Evolutionary conservation across 495 filamentous ascomycete genomes (phyloP).

Genomic region (Evernia prunastri): DNA sequence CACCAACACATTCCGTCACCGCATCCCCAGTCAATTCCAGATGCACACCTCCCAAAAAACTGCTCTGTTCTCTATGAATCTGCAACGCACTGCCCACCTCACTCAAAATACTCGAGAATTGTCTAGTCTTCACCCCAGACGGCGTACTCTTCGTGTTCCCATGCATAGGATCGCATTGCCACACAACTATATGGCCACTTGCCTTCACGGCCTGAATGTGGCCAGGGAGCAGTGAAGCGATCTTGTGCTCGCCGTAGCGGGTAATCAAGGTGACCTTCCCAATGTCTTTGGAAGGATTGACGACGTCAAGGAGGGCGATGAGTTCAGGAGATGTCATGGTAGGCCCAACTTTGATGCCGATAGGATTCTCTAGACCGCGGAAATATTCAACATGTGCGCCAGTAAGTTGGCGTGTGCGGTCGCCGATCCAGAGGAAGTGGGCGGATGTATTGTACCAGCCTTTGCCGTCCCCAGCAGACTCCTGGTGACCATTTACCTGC

Average conservation of each 20-base stretch:
- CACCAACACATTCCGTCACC: slow-evolving; percentile 93
- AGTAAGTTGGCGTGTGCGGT: slow-evolving; percentile 86
- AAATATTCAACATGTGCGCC: slow-evolving; percentile 96
- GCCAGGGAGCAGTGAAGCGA: slow-evolving; percentile 60
- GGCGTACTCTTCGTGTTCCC: slow-evolving; percentile 61
- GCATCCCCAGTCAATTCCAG: slow-evolving; percentile 91
- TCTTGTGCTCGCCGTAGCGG: slow-evolving; percentile 74
- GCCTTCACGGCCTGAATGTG: slow-evolving; percentile 84
- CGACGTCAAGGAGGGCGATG: slow-evolving; percentile 64
- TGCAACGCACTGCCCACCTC: slow-evolving; percentile 72
- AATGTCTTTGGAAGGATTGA: slow-evolving; percentile 73
- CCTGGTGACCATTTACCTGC: slow-evolving; percentile 18
- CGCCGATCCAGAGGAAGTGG: slow-evolving; percentile 97
- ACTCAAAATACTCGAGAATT: slow-evolving; percentile 76
- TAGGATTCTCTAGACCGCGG: slow-evolving; percentile 88
- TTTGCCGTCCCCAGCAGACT: slow-evolving; percentile 26
- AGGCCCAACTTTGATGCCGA: slow-evolving; percentile 93
- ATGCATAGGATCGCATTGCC: slow-evolving; percentile 99
- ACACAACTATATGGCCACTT: slow-evolving; percentile 67
- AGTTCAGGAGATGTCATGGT: slow-evolving; percentile 70
- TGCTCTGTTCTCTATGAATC: slow-evolving; percentile 76
- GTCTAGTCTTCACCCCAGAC: slow-evolving; percentile 73
- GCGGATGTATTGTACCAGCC: slow-evolving; percentile 84
- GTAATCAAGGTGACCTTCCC: slow-evolving; percentile 96
- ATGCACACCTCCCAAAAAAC: slow-evolving; percentile 88